Conservation (phyloP, 306 rosid genomes). For the Quercus berberidifolia region DNA sequence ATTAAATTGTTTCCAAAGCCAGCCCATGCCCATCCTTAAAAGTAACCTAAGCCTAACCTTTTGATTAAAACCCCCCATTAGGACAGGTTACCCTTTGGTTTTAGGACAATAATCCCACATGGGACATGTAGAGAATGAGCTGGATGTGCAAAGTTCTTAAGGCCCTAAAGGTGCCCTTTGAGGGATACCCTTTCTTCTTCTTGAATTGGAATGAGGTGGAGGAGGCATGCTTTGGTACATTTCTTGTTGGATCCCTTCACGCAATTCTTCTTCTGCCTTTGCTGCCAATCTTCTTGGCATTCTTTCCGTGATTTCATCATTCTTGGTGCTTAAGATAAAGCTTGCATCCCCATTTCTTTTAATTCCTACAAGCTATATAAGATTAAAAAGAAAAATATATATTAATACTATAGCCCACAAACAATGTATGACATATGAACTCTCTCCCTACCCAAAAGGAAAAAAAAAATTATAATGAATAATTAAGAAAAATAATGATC, state of each 20-base stretch:
- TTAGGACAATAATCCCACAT: constrained; percentile 40
- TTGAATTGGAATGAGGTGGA: constrained; percentile 47
- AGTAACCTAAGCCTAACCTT: constrained; percentile 14
- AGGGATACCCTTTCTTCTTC: constrained; percentile 73
- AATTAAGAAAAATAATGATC: too few relatives aligned
- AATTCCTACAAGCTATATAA: constrained; percentile 33
- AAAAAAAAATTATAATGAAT: too few relatives aligned
- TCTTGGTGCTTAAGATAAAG: constrained; percentile 42
- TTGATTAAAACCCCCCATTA: constrained; percentile 21
- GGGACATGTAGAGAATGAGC: constrained; percentile 43
- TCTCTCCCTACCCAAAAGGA: too few relatives aligned
- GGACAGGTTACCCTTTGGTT: constrained; percentile 41
- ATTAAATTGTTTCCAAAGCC: constrained; percentile 41
- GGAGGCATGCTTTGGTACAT: constrained; percentile 32
- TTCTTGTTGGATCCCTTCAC: constrained; percentile 42
- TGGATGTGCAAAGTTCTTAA: constrained; percentile 38
- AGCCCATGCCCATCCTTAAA: constrained; percentile 37
- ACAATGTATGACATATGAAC: too few relatives aligned
- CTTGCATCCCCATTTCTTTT: constrained; percentile 46
- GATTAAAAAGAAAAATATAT: background rate
- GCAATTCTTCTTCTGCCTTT: constrained; percentile 38
- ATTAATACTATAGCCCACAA: too few relatives aligned
- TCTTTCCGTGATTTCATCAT: constrained; percentile 43
- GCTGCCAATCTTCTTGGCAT: constrained; percentile 29
- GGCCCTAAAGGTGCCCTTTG: constrained; percentile 68